Percentiles rank a stretch among this genome's conserved stretches.
phyloP scores from a whole-genome alignment of 2,329 filamentous ascomycete species.

The Thielaviopsis musarum region DNA sequence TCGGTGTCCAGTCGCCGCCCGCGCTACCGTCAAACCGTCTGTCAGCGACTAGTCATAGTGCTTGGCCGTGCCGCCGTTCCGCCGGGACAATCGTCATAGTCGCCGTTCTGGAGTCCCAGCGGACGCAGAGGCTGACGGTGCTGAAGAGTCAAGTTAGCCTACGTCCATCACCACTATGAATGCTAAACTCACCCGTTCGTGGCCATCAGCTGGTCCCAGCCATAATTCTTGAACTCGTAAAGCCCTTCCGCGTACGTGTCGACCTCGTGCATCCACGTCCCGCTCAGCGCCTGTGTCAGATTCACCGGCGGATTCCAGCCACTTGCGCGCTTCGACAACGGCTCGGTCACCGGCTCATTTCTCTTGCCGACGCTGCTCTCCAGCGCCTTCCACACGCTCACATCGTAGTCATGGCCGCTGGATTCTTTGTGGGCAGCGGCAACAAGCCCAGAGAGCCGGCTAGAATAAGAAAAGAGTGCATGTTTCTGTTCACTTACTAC shows the following conservation, averaged over 20 bases:
- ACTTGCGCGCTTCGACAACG: constrained; percentile 14
- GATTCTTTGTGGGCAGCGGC: background rate
- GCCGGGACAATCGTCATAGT: constrained; percentile 24
- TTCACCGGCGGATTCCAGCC: constrained; percentile 18
- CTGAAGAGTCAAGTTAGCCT: constrained; percentile 4
- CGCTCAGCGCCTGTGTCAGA: constrained; percentile 16
- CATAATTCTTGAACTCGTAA: constrained; percentile 19
- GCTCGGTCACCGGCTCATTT: background rate
- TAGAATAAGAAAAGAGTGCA: constrained; percentile 1
- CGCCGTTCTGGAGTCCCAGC: constrained; percentile 27
- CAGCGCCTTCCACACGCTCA: background rate
- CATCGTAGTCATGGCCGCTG: background rate
- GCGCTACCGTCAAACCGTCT: constrained; percentile 27
- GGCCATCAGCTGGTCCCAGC: constrained; percentile 20
- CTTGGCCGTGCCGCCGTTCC: constrained; percentile 20
- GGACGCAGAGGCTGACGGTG: constrained; percentile 24
- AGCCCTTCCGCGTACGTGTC: constrained; percentile 16
- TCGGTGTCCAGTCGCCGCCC: constrained; percentile 29
- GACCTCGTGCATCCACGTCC: constrained; percentile 19
- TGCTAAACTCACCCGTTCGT: constrained; percentile 16
- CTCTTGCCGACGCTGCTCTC: background rate
- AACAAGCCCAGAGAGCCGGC: background rate
- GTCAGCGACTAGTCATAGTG: constrained; percentile 31
- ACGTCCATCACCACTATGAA: background rate
- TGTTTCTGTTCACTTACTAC: too few relatives aligned